A percentile compares a stretch with the other conserved stretches of the same genome.
phyloP scores from a whole-genome alignment of 2,329 filamentous ascomycete genomes.

The Scytalidium lignicola region DNA sequence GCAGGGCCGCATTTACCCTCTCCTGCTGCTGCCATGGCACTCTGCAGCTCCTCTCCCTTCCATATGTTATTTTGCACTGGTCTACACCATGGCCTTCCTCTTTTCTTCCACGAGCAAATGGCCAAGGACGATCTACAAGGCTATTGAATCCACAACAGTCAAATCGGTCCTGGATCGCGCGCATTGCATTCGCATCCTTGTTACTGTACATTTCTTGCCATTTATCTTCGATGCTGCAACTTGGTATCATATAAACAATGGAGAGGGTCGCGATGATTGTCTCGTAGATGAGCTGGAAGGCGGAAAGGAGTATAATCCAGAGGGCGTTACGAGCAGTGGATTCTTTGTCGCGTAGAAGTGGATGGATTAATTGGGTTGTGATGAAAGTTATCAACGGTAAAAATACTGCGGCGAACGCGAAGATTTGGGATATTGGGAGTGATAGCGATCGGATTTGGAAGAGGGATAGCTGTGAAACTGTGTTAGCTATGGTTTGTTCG shows the following conservation, averaged over 20 bases:
- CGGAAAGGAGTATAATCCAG: constrained; percentile 7
- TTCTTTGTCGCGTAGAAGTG: constrained; percentile 18
- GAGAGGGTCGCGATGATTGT: constrained; percentile 25
- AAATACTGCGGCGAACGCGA: constrained; percentile 22
- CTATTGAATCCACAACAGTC: constrained; percentile 61
- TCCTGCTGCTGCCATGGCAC: constrained; percentile 52
- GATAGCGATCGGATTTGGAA: constrained; percentile 22
- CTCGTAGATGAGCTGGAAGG: constrained; percentile 27
- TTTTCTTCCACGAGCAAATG: constrained; percentile 39
- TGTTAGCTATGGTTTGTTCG: constrained; percentile 2
- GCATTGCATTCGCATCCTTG: constrained; percentile 47
- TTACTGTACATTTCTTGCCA: constrained; percentile 51
- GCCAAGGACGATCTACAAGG: constrained; percentile 56
- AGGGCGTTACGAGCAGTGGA: constrained; percentile 23
- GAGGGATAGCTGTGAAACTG: constrained; percentile 19
- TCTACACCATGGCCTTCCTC: constrained; percentile 23
- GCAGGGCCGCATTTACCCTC: constrained; percentile 46
- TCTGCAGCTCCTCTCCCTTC: constrained; percentile 42
- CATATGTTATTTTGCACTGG: constrained; percentile 43
- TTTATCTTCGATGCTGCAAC: constrained; percentile 48
- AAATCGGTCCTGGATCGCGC: constrained; percentile 59
- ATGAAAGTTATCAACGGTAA: constrained; percentile 24
- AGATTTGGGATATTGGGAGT: constrained; percentile 24
- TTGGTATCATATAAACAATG: constrained; percentile 23
- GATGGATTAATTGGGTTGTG: constrained; percentile 20